A percentile compares a stretch with the other conserved stretches of the same genome.
phyloP scores from a whole-genome alignment of 345 rosid genomes.

The Eucalyptus caleyi region DNA sequence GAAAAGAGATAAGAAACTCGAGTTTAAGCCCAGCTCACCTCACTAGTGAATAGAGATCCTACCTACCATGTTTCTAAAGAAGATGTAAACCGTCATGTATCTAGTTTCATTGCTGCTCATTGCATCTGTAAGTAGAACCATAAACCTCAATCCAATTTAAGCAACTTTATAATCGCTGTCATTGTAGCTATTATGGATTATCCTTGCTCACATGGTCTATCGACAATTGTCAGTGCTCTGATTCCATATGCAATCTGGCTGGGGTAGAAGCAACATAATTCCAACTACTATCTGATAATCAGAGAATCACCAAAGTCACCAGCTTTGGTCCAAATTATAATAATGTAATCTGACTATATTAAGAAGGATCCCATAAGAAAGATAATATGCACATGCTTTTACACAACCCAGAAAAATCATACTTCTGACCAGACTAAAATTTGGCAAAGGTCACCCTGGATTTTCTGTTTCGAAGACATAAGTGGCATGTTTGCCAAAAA shows the following conservation, averaged over 20 bases:
- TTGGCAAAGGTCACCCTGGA: not conserved
- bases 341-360: not conserved
- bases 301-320: not conserved
- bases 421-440: not conserved
- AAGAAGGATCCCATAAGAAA: not conserved
- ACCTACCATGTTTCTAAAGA: not conserved
- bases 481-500: not conserved
- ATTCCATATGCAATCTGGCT: not conserved
- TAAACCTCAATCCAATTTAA: not conserved
- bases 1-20: not conserved
- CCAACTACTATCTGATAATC: not conserved
- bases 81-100: not conserved
- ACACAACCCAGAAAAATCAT: not conserved
- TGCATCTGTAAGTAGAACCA: not conserved
- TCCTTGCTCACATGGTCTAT: not conserved
- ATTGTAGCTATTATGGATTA: not conserved
- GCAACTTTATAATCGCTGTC: not conserved
- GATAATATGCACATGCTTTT: not conserved
- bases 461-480: not conserved
- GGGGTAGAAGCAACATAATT: not conserved
- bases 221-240: not conserved
- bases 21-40: not conserved
- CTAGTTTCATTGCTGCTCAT: not conserved
- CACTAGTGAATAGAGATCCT: not conserved
- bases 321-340: not conserved